Evolutionary conservation across 176 grass and related monocot genomes (phyloP), one percentile per base, ranked within the genome.

Genomic region (Ensete ventricosum): DNA sequence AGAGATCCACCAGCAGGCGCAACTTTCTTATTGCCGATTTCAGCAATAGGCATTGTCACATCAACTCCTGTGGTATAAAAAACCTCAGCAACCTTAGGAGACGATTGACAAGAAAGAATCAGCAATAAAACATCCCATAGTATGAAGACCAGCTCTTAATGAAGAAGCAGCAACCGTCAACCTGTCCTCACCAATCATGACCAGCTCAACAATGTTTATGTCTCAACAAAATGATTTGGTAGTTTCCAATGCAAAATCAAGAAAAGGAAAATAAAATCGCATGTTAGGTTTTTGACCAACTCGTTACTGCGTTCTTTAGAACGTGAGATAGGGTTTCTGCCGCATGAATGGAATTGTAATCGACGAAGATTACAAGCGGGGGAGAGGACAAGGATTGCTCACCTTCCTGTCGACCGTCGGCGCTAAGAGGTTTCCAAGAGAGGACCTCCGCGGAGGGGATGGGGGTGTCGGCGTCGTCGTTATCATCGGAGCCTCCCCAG

Each of bases 401-500:
- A 82, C 80, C n/a, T 58, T n/a, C 25, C 17, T 74, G 69, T 63
- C 9, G 50, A 24, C 25, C 52, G 5, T 9, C 72, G 57, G 52
- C 11, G 1, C 11, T 24, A 55, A 43, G 69, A 1, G 82, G 27
- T 24, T 22, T 77, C 75, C 77, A 79, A 54, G 89, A 90, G 64
- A 96, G 84, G 60, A 79, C 84, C 11, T 82, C 79, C 54, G 81
- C 74, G 51, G 89, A 90, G 13, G 93, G 83, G 63, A 88, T 54
- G 74, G 48, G 51, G 8, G 67, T 51, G 43, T 20, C 43, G 6
- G 74, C 27, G 7, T 68, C 72, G 51, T 72, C 84, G 29, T 57
- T 53, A 20, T 92, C 83, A 21, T 89, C 86, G 19, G 87, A 74
- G 58, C 84, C 89, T 50, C 89, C 93, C 90, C 89, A 96, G 51